Conservation (phyloP, 352 stramenopile genomes). For the Paralagenidium karlingii region DNA sequence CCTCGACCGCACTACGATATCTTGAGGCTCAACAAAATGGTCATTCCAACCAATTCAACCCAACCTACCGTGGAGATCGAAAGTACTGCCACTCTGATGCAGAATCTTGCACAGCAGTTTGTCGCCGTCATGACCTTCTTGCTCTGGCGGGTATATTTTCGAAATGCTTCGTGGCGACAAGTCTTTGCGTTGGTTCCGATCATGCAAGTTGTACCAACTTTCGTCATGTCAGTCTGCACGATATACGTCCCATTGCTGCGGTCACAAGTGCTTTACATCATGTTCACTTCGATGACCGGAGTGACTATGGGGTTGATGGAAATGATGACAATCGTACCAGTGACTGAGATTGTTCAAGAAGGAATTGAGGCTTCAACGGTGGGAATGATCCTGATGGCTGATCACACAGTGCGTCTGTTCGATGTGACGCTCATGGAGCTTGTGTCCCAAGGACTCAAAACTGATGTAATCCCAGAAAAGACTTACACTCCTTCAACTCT, state of each 20-base stretch:
- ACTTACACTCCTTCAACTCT: too few species aligned
- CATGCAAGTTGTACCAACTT: slow-evolving; percentile 14
- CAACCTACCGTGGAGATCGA: slow-evolving; percentile 12
- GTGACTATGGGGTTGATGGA: too few species aligned
- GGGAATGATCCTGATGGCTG: slow-evolving; percentile 37
- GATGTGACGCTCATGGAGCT: too few species aligned
- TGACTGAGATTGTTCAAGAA: slow-evolving; percentile 59
- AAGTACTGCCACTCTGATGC: slow-evolving; percentile 8
- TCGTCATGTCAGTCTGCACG: slow-evolving; percentile 10
- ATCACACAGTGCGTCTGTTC: too few species aligned
- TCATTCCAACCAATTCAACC: neutral
- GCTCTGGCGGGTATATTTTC: slow-evolving; percentile 23
- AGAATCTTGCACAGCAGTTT: slow-evolving; percentile 10
- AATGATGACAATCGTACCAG: slow-evolving; percentile 45
- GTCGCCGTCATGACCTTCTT: slow-evolving; percentile 10
- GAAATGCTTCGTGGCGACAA: slow-evolving; percentile 29
- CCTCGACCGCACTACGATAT: neutral
- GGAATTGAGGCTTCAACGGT: slow-evolving; percentile 42
- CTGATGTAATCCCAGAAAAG: too few species aligned
- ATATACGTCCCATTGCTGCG: too few species aligned
- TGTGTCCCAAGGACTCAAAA: too few species aligned
- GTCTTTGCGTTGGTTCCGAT: slow-evolving; percentile 41
- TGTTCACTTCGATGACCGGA: too few species aligned
- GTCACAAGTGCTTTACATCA: too few species aligned
- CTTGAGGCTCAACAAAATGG: neutral